Percentiles rank a stretch among this genome's conserved stretches.
These are phyloP conservation scores for Botryobasidium botryosum DNA, from an alignment of 768 basidiomycete species.

Conservation along the genomic window DNA sequence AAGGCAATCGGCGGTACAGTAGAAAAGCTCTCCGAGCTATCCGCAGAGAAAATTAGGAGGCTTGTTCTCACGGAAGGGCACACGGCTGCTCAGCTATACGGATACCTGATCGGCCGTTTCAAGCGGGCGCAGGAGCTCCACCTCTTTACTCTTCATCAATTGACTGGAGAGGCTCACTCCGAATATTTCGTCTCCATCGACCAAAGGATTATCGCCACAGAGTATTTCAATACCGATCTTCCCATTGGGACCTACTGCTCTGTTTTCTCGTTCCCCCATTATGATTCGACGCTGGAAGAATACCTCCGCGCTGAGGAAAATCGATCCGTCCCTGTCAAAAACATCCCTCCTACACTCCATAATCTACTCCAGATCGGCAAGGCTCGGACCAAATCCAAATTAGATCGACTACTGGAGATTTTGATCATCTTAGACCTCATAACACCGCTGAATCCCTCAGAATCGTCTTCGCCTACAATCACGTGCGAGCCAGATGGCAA, in stretches of 20 bases:
- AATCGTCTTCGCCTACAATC: slow-evolving; percentile 27
- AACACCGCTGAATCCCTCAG: slow-evolving; percentile 36
- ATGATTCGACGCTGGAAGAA: slow-evolving; percentile 38
- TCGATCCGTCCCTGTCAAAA: slow-evolving; percentile 30
- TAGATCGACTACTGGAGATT: slow-evolving; percentile 44
- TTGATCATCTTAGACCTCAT: slow-evolving; percentile 41
- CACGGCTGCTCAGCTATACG: too few species aligned
- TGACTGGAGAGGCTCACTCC: slow-evolving; percentile 27
- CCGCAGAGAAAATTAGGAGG: too few species aligned
- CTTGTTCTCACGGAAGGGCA: too few species aligned
- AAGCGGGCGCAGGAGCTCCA: slow-evolving; percentile 50
- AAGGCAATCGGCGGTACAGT: too few species aligned
- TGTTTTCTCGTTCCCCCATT: slow-evolving; percentile 37
- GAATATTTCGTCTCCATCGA: slow-evolving; percentile 33
- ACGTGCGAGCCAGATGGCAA: slow-evolving; percentile 28
- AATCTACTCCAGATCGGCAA: slow-evolving; percentile 39
- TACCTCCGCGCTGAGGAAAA: slow-evolving; percentile 35
- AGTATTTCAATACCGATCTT: slow-evolving; percentile 46
- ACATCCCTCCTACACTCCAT: slow-evolving; percentile 36
- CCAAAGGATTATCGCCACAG: slow-evolving; percentile 39
- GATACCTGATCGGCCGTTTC: slow-evolving; percentile 51
- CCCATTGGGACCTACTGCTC: slow-evolving; percentile 49
- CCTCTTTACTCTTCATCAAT: slow-evolving; percentile 30
- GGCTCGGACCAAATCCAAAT: slow-evolving; percentile 37
- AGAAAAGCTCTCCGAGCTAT: too few species aligned